Conservation (phyloP, 202 grass and related monocot species). For the Dendrocalamus latiflorus region DNA sequence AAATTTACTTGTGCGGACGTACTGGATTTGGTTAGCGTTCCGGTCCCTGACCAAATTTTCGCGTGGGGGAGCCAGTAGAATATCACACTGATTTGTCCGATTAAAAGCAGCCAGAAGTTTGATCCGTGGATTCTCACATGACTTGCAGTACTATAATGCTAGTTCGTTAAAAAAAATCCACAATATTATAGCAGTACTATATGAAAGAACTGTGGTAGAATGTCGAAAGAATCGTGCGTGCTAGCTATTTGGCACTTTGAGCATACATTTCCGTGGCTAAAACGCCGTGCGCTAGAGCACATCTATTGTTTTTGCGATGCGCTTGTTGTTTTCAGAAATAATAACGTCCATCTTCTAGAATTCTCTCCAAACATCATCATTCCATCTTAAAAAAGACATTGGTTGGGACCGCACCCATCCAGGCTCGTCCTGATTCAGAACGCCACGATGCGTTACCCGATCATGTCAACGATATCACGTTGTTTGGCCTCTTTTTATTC, state of each 20-base stretch:
- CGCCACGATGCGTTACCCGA: background rate
- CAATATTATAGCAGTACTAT: background rate
- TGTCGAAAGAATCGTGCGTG: background rate
- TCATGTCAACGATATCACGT: background rate
- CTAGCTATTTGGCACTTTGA: background rate
- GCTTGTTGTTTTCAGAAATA: slow-evolving; percentile 19
- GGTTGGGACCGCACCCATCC: background rate
- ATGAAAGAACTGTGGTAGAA: background rate
- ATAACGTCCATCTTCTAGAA: background rate
- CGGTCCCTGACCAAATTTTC: background rate
- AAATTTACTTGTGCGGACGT: too few species aligned
- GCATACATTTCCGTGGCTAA: background rate
- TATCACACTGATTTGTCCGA: background rate
- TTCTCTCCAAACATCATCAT: slow-evolving; percentile 24
- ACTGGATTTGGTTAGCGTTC: background rate
- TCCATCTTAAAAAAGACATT: slow-evolving; percentile 1
- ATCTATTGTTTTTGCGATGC: background rate
- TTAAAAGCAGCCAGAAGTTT: background rate
- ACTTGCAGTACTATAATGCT: too few species aligned
- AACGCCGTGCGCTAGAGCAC: too few species aligned
- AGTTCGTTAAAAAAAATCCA: too few species aligned
- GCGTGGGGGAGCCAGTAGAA: background rate
- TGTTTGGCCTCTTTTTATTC: background rate
- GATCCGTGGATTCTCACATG: background rate
- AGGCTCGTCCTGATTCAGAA: background rate